Evolutionary conservation across 2,329 filamentous ascomycete species (phyloP).

Genomic region (Furcasterigmium furcatum): DNA sequence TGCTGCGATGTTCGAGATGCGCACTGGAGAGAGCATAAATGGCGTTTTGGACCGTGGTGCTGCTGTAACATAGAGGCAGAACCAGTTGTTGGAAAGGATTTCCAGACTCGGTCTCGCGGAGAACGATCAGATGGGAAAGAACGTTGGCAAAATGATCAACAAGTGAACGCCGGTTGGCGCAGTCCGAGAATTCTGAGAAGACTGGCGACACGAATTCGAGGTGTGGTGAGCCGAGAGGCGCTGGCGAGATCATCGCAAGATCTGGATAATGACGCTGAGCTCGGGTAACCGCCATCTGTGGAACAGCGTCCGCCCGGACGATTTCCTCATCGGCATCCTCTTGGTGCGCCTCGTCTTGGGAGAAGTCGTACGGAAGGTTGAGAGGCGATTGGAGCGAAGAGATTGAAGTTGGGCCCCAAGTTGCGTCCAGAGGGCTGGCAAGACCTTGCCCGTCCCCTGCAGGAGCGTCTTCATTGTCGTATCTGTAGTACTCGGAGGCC

Average conservation of each 20-base stretch:
- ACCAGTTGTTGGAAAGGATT: constrained; percentile 63
- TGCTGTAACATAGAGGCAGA: constrained; percentile 53
- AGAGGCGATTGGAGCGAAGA: constrained; percentile 21
- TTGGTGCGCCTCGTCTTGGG: constrained; percentile 17
- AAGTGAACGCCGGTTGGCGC: constrained; percentile 49
- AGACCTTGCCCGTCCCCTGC: not conserved
- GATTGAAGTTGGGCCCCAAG: constrained; percentile 4
- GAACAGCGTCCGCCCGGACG: constrained; percentile 8
- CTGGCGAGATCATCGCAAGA: constrained; percentile 28
- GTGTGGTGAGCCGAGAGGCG: constrained; percentile 32
- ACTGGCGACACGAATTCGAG: constrained; percentile 49
- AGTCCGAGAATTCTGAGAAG: constrained; percentile 55
- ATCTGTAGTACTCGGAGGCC: not conserved
- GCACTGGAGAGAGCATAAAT: constrained; percentile 82
- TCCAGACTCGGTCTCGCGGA: constrained; percentile 54
- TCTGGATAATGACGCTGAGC: constrained; percentile 10
- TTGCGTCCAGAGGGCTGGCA: not conserved
- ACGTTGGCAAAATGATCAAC: constrained; percentile 63
- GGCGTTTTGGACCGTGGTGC: constrained; percentile 69
- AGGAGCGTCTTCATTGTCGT: not conserved
- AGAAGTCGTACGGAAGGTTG: constrained; percentile 26
- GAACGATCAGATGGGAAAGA: constrained; percentile 62
- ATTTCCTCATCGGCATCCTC: constrained; percentile 25
- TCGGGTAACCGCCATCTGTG: constrained; percentile 9
- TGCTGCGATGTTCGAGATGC: constrained; percentile 68